Evolutionary conservation across 2,329 filamentous ascomycete genomes (phyloP).

Genomic region (Botrytis aclada): DNA sequence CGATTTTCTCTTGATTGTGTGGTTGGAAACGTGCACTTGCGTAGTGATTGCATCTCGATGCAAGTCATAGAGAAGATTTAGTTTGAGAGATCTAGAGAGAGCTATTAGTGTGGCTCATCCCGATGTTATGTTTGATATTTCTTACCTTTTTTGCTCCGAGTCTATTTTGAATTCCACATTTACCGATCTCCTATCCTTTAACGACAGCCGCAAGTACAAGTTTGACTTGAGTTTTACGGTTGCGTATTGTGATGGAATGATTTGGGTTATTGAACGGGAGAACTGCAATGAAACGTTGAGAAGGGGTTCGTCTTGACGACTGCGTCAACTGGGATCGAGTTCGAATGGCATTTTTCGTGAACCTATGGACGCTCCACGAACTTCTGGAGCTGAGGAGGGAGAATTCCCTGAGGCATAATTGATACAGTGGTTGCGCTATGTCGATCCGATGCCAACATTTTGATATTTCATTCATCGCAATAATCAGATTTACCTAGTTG

Average conservation of each 20-base stretch:
- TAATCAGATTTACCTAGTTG: background rate
- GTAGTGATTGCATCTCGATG: too few species aligned
- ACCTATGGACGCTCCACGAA: background rate
- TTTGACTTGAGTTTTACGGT: background rate
- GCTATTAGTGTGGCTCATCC: too few species aligned
- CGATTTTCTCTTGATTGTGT: too few species aligned
- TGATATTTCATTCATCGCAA: background rate
- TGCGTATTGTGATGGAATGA: background rate
- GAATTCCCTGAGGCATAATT: background rate
- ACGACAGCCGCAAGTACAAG: background rate
- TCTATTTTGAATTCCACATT: too few species aligned
- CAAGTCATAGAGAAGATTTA: too few species aligned
- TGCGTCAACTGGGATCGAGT: background rate
- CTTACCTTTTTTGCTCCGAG: too few species aligned
- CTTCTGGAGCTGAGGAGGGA: too few species aligned
- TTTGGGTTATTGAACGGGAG: background rate
- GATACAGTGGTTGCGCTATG: background rate
- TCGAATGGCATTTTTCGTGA: background rate
- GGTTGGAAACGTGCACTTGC: too few species aligned
- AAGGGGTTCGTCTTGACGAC: background rate
- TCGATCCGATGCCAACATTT: too few species aligned
- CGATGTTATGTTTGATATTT: too few species aligned
- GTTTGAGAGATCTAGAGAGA: too few species aligned
- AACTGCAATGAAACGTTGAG: background rate
- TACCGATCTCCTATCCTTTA: too few species aligned